These are phyloP conservation scores for Suillus hirtellus DNA, from an alignment of 768 basidiomycete species.

Conservation along the genomic window DNA sequence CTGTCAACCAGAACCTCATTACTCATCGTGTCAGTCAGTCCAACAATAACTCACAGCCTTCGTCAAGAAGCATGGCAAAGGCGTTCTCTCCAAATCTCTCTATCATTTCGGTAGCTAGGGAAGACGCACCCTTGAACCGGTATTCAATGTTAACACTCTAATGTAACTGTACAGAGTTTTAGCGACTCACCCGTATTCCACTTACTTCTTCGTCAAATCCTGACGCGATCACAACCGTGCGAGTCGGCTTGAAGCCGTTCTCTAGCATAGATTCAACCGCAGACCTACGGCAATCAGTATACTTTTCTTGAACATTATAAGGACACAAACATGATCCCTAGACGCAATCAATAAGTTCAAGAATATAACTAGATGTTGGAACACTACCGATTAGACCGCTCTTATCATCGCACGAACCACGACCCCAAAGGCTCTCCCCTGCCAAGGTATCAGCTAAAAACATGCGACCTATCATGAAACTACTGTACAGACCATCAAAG, in stretches of 20 bases:
- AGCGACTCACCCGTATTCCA: slow-evolving; percentile 39
- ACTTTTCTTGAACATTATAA: neutral
- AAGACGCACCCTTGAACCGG: slow-evolving; percentile 47
- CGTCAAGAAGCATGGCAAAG: slow-evolving; percentile 81
- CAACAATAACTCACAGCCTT: slow-evolving; percentile 57
- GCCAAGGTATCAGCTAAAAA: neutral
- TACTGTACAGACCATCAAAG: slow-evolving; percentile 44
- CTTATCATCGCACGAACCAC: slow-evolving; percentile 76
- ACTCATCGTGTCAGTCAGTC: neutral
- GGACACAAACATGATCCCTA: slow-evolving; percentile 2
- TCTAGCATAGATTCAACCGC: slow-evolving; percentile 48
- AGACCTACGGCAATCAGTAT: slow-evolving; percentile 26
- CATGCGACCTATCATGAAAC: neutral
- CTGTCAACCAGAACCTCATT: neutral
- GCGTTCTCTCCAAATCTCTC: slow-evolving; percentile 64
- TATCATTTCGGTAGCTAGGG: slow-evolving; percentile 47
- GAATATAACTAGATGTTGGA: neutral
- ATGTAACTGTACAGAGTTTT: neutral
- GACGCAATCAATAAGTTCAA: neutral
- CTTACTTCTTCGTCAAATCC: slow-evolving; percentile 57
- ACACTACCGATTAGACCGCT: slow-evolving; percentile 46
- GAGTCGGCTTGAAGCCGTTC: slow-evolving; percentile 45
- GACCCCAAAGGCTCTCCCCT: slow-evolving; percentile 67
- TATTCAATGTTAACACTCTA: neutral
- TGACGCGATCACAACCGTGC: slow-evolving; percentile 40